Base-by-base conservation (phyloP, 1,139 yeast species). In the Maudiozyma humilis region DNA sequence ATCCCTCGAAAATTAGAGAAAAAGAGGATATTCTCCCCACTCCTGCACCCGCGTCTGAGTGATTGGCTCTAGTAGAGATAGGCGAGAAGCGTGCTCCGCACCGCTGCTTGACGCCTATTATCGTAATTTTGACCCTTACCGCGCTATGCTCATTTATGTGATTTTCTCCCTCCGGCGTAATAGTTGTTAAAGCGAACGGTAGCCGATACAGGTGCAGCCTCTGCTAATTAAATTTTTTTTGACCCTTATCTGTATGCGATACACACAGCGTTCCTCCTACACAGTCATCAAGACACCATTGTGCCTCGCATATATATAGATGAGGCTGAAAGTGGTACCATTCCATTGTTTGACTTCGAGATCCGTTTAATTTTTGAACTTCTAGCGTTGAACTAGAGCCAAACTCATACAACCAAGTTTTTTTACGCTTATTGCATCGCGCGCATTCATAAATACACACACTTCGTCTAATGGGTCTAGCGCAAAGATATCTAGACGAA, bases 401-500 rank as follows among this genome's bases (percentile, higher is more conserved):
- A n/a, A n/a, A n/a, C n/a, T n/a, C n/a, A n/a, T n/a, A n/a, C n/a
- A n/a, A n/a, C n/a, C n/a, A n/a, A n/a, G n/a, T n/a, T n/a, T n/a
- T n/a, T n/a, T n/a, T n/a, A n/a, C n/a, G n/a, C n/a, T n/a, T n/a
- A n/a, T n/a, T n/a, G n/a, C n/a, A n/a, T n/a, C 27, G 6, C 27
- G 8, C 10, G 8, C 27, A 10, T 23, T 6, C 10, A 23, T 6
- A 6, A 23, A 23, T 10, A 23, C 27, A 23, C 8, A 23, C 10
- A 23, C 27, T 6, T 23, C 10, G 6, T 23, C 27, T 23, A 23
- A 23, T 23, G 27, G 27, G 27, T 23, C 27, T 23, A 10, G 27
- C 8, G 10, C 27, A 23, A 10, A 23, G 27, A 23, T 43, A 36
- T 27, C 30, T 43, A 20, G 15, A 27, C 18, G 38, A 42, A 23